A percentile compares a stretch with the other conserved stretches of the same genome.
phyloP scores from a whole-genome alignment of 805 yeast species.

The Cyberlindnera mississippiensis region DNA sequence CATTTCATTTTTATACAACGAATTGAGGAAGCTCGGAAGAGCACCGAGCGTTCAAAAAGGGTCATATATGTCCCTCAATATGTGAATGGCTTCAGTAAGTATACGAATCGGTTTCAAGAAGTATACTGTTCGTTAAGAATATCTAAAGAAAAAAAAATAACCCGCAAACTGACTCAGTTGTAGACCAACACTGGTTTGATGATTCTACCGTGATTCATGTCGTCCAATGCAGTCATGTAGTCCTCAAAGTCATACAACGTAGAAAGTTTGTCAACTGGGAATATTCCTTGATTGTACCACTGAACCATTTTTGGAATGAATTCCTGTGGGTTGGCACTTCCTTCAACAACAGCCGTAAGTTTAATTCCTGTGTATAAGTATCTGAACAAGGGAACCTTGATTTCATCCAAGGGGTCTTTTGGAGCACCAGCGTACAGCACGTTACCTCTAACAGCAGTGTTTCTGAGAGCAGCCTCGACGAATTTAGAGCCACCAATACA shows the following conservation, averaged over 20 bases:
- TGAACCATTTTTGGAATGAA: constrained; percentile 7
- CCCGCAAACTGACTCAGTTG: background rate
- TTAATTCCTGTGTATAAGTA: constrained; percentile 3
- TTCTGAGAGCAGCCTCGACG: constrained; percentile 3
- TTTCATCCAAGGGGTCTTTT: constrained; percentile 1
- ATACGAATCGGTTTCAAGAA: background rate
- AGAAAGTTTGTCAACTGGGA: constrained; percentile 5
- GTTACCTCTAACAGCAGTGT: constrained; percentile 2
- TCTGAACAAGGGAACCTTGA: constrained; percentile 1
- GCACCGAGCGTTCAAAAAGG: no score
- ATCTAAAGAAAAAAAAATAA: no score
- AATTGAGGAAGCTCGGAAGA: no score
- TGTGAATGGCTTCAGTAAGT: no score
- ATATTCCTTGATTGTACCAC: constrained; percentile 5
- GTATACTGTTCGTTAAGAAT: background rate
- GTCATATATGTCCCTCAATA: no score
- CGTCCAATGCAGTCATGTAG: constrained; percentile 1
- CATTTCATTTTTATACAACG: no score
- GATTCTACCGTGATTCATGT: constrained; percentile 1
- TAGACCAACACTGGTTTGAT: constrained; percentile 6
- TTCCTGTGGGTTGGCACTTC: constrained; percentile 2
- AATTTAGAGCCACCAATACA: constrained; percentile 9
- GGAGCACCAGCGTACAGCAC: constrained; percentile 7
- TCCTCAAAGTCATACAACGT: constrained; percentile 1
- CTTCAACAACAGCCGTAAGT: constrained; percentile 1